Conservation (phyloP, 441 rosid species). For the Erodium moschatum region DNA sequence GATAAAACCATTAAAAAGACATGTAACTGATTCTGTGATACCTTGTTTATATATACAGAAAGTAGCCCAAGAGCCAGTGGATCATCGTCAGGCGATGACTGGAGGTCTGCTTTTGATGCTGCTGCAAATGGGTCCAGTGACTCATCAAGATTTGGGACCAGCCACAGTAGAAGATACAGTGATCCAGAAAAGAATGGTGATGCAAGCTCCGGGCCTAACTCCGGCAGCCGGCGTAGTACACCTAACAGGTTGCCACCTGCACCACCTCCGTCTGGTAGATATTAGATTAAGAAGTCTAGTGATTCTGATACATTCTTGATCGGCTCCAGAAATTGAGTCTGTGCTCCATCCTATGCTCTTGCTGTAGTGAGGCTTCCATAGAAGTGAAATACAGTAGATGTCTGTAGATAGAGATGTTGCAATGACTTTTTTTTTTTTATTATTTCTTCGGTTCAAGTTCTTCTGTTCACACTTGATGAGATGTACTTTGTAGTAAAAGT, state of each 20-base stretch:
- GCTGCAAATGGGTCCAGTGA: slow-evolving; percentile 62
- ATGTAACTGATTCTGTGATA: neutral
- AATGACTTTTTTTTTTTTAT: neutral
- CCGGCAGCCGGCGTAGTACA: slow-evolving; percentile 56
- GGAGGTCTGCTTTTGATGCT: slow-evolving; percentile 91
- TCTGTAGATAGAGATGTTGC: slow-evolving; percentile 29
- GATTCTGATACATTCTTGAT: slow-evolving; percentile 26
- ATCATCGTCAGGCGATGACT: slow-evolving; percentile 63
- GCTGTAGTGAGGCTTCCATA: slow-evolving; percentile 19
- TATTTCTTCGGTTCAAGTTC: neutral
- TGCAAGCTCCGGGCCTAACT: slow-evolving; percentile 36
- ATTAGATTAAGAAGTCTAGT: slow-evolving; percentile 29
- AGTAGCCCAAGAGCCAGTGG: slow-evolving; percentile 65
- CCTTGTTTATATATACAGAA: slow-evolving; percentile 37
- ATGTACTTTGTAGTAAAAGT: no score
- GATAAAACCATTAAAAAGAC: no score
- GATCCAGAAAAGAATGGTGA: slow-evolving; percentile 87
- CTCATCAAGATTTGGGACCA: slow-evolving; percentile 43
- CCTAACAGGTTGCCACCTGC: slow-evolving; percentile 85
- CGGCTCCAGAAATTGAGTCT: slow-evolving; percentile 21
- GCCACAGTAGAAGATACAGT: slow-evolving; percentile 68
- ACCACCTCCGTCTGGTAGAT: slow-evolving; percentile 71
- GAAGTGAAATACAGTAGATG: slow-evolving; percentile 16
- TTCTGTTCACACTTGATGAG: neutral
- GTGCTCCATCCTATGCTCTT: slow-evolving; percentile 14